Base-by-base conservation (phyloP, 805 yeast genomes). In the Yarrowia deformans region DNA sequence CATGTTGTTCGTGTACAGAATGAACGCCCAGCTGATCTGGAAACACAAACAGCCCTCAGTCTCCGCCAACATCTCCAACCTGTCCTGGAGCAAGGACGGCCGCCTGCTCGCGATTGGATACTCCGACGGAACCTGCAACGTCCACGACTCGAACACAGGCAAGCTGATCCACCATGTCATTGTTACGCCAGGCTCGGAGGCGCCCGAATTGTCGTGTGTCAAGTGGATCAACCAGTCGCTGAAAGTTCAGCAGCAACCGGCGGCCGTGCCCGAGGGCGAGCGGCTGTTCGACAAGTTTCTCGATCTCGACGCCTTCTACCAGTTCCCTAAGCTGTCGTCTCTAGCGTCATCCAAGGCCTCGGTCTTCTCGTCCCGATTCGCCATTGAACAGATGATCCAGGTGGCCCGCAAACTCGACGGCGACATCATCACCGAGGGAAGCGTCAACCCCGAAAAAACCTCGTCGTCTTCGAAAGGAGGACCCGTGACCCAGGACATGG, bases 1-100 rank as follows among this genome's bases (percentile, higher is more conserved):
- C 73, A 34, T 60, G 52, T 75, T 87, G 6, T 81, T 85, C 79
- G 82, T 87, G 10, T 85, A 83, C 71, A 81, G 91, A 60, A 76
- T 82, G 50, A 84, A 83, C 70, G 89, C 88, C 0, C 84, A 83
- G 70, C 72, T 84, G 23, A 84, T 86, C 6, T 86, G 86, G 81
- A 81, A 85, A 16, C 77, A 83, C 52, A 60, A 60, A 19, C 66
- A 60, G 46, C 50, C 66, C 9, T 32, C 40, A 8, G 42, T 23
- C 9, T 10, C 32, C 1, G 66, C 52, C 1, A 7, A 14, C 18
- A 45, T 60, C 10, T 32, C 34, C 56, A 43, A 58, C 12, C 43
- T 76, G 5, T 66, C 70, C 1, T 83, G 84, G 84, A 73, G 78
- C 42, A 75, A 76, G 6, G 81, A 81, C 70, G 84, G 84, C 3